Base-by-base conservation (phyloP, 2,329 filamentous ascomycete genomes). In the Stagonosporopsis tanaceti region DNA sequence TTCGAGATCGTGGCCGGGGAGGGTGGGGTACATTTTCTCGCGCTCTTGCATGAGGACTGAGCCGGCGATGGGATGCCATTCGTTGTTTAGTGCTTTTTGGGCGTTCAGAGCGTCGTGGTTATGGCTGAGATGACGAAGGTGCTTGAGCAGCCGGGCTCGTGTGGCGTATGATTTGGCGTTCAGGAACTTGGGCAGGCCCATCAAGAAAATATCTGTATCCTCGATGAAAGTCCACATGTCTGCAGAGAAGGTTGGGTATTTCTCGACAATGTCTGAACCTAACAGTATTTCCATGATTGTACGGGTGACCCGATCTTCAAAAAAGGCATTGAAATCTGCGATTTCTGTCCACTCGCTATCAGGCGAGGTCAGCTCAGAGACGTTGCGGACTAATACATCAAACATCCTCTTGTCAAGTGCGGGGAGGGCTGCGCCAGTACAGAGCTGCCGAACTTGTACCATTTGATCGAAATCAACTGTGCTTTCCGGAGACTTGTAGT, bases 181-280 rank as follows among this genome's bases (percentile, higher is more conserved):
- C 1, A 64, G 2, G 27, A 59, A 59, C 1, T 57, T 57, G 3
- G 63, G 64, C 2, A 67, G 39, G 1, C 64, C 61, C 34, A 61
- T 40, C 24, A 65, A 55, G 6, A 67, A 48, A 2, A 50, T n/a
- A 8, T 61, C 59, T 1, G 59, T 65, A 20, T 48, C 35, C 20
- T 67, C 64, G 2, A 67, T 67, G 41, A 61, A 59, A 0, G 45
- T 54, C 64, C 64, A 67, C 15, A 64, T 34, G 4, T 67, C 64
- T 6, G 35, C 14, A 7, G 59, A 50, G 0, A 67, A n/a, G 1
- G 15, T 24, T 7, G 64, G 61, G 2, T 65, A 62, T 4, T 15
- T 50, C 0, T 55, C 38, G 1, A 55, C 46, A 0, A 65, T 58
- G 3, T 45, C 56, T 9, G 63, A 54, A 7, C 64, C 64, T 0